Evolutionary conservation across 495 filamentous ascomycete species (phyloP), one percentile per base, ranked within the genome.

Genomic region (Annulohypoxylon nitens): DNA sequence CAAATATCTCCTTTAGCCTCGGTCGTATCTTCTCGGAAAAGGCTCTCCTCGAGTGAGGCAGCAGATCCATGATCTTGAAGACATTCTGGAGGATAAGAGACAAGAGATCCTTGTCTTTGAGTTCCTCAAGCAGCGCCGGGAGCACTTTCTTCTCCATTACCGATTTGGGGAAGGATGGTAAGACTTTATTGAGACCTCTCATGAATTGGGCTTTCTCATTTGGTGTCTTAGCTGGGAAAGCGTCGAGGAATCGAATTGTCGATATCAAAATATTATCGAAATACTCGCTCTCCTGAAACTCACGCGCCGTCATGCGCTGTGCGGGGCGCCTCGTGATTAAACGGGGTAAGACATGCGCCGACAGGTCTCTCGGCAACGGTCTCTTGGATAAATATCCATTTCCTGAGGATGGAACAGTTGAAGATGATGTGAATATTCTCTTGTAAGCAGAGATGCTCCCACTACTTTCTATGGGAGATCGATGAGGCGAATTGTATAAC

Each of bases 261-360:
- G 94, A 96, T 26, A 99, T 92, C 23, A 99, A 85, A 58, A 97
- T 94, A 77, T 98, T 98, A 79, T 98, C 93, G 71, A 99, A 99
- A 78, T 97, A 99, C 68, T 90, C 88, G 67, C 93, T 94, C 78
- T 97, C 89, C 77, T 99, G 95, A 68, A 99, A 98, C 71, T 97
- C 95, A 59, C 90, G 88, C 39, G 95, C 97, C 62, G 89, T 95
- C 84, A 97, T 89, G 33, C 96, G 88, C 74, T 96, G 91, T 1
- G 93, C 93, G 0, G 96, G 93, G 58, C 93, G 85, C 62, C 97
- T 86, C 0, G 96, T 95, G 65, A 98, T 93, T 33, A 98, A 85
- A 45, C 90, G 85, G 2, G 96, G 93, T 18, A 99, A 83, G 0
- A 98, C 90, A 45, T 90, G 86, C 11, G 83, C 86, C 23, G 89